Conservation (phyloP, 1,284 basidiomycete species). For the Fomitiporia mediterranea region DNA sequence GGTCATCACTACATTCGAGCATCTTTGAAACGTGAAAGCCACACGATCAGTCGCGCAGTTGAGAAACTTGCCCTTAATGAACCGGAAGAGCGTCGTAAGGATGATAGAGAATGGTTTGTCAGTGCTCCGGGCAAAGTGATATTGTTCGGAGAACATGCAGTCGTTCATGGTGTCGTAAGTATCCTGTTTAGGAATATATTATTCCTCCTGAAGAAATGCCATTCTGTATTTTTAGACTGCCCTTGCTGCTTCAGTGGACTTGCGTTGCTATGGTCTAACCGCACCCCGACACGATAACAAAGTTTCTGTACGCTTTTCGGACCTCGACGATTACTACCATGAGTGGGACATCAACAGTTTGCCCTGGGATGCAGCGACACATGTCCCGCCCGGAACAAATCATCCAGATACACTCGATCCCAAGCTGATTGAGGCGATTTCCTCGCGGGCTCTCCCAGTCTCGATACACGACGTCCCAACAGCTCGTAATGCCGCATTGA, state of each 20-base stretch:
- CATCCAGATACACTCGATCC: conserved; percentile 70
- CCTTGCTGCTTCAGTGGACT: conserved; percentile 90
- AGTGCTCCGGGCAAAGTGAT: conserved; percentile 98
- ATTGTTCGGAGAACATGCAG: conserved; percentile 97
- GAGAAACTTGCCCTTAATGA: conserved; percentile 54
- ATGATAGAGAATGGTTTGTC: conserved; percentile 75
- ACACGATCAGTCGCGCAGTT: conserved; percentile 56
- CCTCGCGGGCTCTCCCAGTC: conserved; percentile 44
- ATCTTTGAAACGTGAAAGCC: conserved; percentile 34
- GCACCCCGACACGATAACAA: conserved; percentile 72
- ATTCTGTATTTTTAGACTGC: conserved; percentile 60
- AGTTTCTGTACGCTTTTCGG: conserved; percentile 75
- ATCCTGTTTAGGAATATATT: not conserved
- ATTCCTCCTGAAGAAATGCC: not conserved
- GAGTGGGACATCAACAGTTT: conserved; percentile 82
- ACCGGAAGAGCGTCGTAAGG: conserved; percentile 26
- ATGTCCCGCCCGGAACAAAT: conserved; percentile 45
- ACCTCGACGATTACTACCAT: conserved; percentile 72
- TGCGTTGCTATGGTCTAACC: conserved; percentile 89
- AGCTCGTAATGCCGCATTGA: conserved; percentile 66
- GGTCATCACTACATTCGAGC: conserved; percentile 47
- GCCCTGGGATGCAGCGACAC: conserved; percentile 78
- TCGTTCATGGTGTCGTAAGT: conserved; percentile 94
- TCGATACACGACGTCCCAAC: conserved; percentile 40
- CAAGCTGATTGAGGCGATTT: conserved; percentile 65